Percentiles rank a stretch among this genome's conserved stretches.
phyloP scores from a whole-genome alignment of 2,329 filamentous ascomycete genomes.

The Blumeria hordei region DNA sequence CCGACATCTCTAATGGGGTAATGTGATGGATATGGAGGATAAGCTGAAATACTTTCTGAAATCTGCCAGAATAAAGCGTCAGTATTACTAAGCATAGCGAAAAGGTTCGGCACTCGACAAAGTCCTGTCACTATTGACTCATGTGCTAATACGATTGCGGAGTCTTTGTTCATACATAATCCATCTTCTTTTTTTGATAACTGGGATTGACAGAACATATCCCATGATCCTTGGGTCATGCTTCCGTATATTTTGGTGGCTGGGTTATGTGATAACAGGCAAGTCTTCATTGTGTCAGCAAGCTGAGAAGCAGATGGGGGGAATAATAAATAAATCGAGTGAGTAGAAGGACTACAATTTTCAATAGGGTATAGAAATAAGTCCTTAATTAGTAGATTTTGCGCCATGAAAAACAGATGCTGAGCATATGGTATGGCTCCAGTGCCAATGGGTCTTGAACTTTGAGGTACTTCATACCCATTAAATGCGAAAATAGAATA shows the following conservation, averaged over 20 bases:
- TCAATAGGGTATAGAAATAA: constrained; percentile 5
- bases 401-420: constrained; percentile 5
- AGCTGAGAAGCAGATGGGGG: constrained; percentile 17
- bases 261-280: constrained; percentile 20
- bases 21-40: constrained; percentile 13
- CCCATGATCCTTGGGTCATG: constrained; percentile 22
- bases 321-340: constrained; percentile 25
- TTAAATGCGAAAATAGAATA: constrained; percentile 9
- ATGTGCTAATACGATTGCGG: constrained; percentile 11
- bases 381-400: constrained; percentile 2
- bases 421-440: constrained; percentile 3
- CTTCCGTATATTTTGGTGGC: constrained; percentile 21
- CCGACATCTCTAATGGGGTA: constrained; percentile 4
- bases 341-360: neutral
- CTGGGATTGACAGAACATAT: constrained; percentile 17
- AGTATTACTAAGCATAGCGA: neutral
- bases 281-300: constrained; percentile 19
- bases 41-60: constrained; percentile 6
- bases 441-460: neutral
- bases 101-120: constrained; percentile 7
- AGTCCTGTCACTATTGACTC: constrained; percentile 7
- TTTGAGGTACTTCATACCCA: neutral
- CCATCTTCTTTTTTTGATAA: neutral
- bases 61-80: constrained; percentile 11
- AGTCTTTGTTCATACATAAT: constrained; percentile 1